Evolutionary conservation across 306 rosid species (phyloP).

Genomic region (Pachyrhizus erosus): DNA sequence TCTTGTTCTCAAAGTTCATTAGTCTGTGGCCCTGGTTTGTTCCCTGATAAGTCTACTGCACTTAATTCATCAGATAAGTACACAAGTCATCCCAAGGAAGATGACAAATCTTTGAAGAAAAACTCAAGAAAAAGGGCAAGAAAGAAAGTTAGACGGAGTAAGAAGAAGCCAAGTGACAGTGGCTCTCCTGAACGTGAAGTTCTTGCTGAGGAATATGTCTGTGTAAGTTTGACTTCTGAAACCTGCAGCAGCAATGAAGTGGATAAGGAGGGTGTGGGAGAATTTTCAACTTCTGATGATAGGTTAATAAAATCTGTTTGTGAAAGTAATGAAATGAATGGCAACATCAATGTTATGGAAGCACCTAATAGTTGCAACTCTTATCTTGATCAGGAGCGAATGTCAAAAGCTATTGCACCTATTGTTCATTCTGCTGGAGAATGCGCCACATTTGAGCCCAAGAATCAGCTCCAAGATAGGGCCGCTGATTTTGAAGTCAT

Average conservation of each 20-base stretch:
- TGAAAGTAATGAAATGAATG: slow-evolving; percentile 35
- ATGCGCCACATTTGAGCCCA: slow-evolving; percentile 43
- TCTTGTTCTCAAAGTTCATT: slow-evolving; percentile 51
- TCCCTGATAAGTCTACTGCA: slow-evolving; percentile 45
- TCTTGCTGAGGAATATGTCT: slow-evolving; percentile 50
- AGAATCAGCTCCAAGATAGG: slow-evolving; percentile 40
- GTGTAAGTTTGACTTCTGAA: slow-evolving; percentile 58
- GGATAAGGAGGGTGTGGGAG: slow-evolving; percentile 47
- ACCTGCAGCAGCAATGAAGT: slow-evolving; percentile 51
- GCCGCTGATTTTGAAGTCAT: slow-evolving; percentile 35
- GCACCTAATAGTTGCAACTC: slow-evolving; percentile 45
- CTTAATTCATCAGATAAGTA: slow-evolving; percentile 48
- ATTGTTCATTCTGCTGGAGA: slow-evolving; percentile 37
- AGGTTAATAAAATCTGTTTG: slow-evolving; percentile 37
- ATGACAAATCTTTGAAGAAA: slow-evolving; percentile 53
- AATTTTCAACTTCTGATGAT: slow-evolving; percentile 47
- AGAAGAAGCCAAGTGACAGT: slow-evolving; percentile 58
- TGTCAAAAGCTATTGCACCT: slow-evolving; percentile 40
- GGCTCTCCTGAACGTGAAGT: slow-evolving; percentile 57
- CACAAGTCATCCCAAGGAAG: slow-evolving; percentile 42
- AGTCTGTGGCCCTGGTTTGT: slow-evolving; percentile 43
- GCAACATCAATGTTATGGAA: slow-evolving; percentile 26
- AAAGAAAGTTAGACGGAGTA: slow-evolving; percentile 62
- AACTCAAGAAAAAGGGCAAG: slow-evolving; percentile 56
- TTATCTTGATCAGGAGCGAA: slow-evolving; percentile 41